These are phyloP conservation scores for Beauveria asiatica DNA, from an alignment of 2,329 filamentous ascomycete genomes.

Conservation along the genomic window DNA sequence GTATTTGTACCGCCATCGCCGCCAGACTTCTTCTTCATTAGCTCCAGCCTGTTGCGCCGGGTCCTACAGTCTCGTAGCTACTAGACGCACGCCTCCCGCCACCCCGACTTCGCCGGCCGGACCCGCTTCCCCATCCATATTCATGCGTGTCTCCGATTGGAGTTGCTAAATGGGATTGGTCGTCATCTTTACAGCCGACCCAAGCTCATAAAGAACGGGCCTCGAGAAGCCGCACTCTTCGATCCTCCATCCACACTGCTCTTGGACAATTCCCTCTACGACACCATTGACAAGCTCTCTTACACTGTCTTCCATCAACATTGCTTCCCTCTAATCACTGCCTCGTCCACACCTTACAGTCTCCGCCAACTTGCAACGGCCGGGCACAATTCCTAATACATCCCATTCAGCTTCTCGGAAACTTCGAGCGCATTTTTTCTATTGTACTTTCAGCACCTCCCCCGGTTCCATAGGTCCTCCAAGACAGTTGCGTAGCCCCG, in stretches of 20 bases:
- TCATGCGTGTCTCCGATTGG: background rate
- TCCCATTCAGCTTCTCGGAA: background rate
- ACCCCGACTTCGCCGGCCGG: slow-evolving; percentile 7
- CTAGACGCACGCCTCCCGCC: slow-evolving; percentile 4
- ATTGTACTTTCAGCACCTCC: background rate
- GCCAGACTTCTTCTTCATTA: background rate
- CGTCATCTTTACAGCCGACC: background rate
- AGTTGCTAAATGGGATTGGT: background rate
- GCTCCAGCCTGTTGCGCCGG: background rate
- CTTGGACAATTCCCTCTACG: background rate
- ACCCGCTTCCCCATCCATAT: slow-evolving; percentile 8
- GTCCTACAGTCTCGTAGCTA: background rate
- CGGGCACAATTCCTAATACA: background rate
- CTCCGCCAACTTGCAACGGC: background rate
- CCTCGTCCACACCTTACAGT: background rate
- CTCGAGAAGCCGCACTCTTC: background rate
- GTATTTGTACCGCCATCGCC: too few species aligned
- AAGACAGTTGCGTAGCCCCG: background rate
- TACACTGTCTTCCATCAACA: background rate
- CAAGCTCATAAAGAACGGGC: background rate
- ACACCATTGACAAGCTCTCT: background rate
- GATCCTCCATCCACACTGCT: background rate
- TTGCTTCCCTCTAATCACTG: background rate
- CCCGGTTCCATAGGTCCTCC: background rate
- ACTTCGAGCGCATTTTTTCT: background rate